Base-by-base conservation (phyloP, 2,329 filamentous ascomycete genomes). In the Botrytis fragariae region DNA sequence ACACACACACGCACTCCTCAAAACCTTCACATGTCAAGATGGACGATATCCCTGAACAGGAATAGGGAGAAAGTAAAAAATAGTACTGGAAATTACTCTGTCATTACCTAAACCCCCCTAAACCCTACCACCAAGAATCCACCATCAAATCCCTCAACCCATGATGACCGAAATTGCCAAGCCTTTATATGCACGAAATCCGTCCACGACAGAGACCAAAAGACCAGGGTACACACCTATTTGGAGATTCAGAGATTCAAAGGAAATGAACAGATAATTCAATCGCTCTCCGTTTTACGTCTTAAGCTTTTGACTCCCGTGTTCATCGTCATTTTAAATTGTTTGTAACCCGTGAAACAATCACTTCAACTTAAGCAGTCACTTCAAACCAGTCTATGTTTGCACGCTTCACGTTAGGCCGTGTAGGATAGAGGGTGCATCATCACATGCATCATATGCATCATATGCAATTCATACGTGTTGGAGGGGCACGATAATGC, bases 91-190 rank as follows among this genome's bases (percentile, higher is more conserved):
- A 37, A 61, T 61, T 61, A 61, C 57, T 25, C 32, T 7, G 0
- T 35, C 35, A 14, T 60, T 37, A 37, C 18, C 32, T 14, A 37
- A 35, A 25, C 10, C 20, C 20, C 29, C 32, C 32, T 35, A 60
- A 12, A 22, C 57, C 57, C 32, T 60, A 20, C n/a, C 57, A 32
- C 16, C 54, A 3, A 12, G 1, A 18, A 32, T 35, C 57, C 32
- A 37, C 32, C 32, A 7, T 14, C 59, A 3, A 60, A 37, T 29
- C 32, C n/a, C 29, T 35, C 20, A 45, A 35, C 42, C 29, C 29
- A 65, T 65, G 1, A 65, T 18, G 29, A 1, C 44, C 63, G 22
- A 65, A 65, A 65, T 65, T 65, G 63, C 63, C 63, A 65, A 65
- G 63, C 12, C 4, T 18, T 18, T 51, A 37, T n/a, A 51, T 51